Evolutionary conservation across 352 stramenopile genomes (phyloP), one percentile per base, ranked within the genome.

Genomic region (Phytophthora cryptogea): DNA sequence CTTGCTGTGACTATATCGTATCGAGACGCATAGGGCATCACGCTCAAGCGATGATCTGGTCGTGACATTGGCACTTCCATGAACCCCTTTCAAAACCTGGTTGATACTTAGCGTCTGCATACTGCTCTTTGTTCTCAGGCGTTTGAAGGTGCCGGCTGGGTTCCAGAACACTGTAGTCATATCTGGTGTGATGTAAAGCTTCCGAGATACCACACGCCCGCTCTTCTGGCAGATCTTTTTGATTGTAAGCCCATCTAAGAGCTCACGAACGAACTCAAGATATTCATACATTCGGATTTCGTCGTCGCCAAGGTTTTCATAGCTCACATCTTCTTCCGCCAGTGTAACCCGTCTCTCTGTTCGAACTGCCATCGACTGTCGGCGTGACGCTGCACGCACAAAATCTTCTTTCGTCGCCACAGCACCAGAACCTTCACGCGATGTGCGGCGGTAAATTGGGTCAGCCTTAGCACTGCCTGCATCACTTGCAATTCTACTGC

Each of bases 261-360:
- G 42, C 37, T 80, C 72, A 23, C 76, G 78, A 2, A 91, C 66
- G 48, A 91, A 91, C 66, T 89, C 78, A 26, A 89, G 62, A 51
- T 91, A 89, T 50, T 89, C 79, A 58, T 86, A 86, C 50, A 78
- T 76, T 26, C 82, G 64, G 27, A 88, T 76, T 41, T 89, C 79
- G 5, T 86, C 77, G 52, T 85, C 70, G n/a, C 62, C 46, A 7
- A 91, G 49, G 33, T 80, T 86, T 27, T 89, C 82, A 54, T 88
- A 85, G 28, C 63, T 80, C 32, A 87, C 74, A 55, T 89, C 78
- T n/a, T 75, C 76, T 41, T 72, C 68, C 31, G 63, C 73, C 23
- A 76, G 58, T 35, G 70, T 63, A 11, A 72, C 74, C 16, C 77
- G 77, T 49, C 82, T 81, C 50, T 86, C 73, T 1, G 61, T 57